phyloP scores from a whole-genome alignment of 2,329 filamentous ascomycete species.

The Lachnellula suecica region DNA sequence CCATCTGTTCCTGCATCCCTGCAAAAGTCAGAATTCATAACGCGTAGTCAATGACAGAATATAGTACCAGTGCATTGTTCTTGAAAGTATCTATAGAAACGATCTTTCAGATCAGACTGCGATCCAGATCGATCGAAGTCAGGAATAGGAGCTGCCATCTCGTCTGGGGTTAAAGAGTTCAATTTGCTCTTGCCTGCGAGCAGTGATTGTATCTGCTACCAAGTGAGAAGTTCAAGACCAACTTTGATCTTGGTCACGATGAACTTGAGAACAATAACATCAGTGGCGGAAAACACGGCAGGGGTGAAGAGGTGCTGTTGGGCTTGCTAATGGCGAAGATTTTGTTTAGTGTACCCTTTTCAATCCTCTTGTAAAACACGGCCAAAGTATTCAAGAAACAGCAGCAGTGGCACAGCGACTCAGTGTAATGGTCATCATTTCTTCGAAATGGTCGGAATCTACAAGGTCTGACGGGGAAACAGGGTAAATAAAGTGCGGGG shows the following conservation, averaged over 20 bases:
- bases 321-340: no score
- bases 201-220: no score
- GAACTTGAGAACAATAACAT: slow-evolving; percentile 1
- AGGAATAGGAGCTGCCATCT: slow-evolving; percentile 16
- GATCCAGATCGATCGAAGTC: slow-evolving; percentile 20
- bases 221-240: no score
- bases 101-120: slow-evolving; percentile 60
- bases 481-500: no score
- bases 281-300: neutral
- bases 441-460: no score
- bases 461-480: no score
- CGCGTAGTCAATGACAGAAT: neutral
- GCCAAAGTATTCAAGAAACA: no score
- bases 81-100: slow-evolving; percentile 73
- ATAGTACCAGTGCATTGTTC: slow-evolving; percentile 9
- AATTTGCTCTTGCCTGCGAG: neutral
- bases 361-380: no score
- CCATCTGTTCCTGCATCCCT: slow-evolving; percentile 79
- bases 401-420: no score
- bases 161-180: neutral
- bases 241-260: neutral
- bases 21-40: slow-evolving; percentile 7
- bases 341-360: no score
- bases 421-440: no score
- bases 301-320: no score